These are phyloP conservation scores for Lecanicillium sp. DNA, from an alignment of 2,329 filamentous ascomycete genomes.

Conservation along the genomic window DNA sequence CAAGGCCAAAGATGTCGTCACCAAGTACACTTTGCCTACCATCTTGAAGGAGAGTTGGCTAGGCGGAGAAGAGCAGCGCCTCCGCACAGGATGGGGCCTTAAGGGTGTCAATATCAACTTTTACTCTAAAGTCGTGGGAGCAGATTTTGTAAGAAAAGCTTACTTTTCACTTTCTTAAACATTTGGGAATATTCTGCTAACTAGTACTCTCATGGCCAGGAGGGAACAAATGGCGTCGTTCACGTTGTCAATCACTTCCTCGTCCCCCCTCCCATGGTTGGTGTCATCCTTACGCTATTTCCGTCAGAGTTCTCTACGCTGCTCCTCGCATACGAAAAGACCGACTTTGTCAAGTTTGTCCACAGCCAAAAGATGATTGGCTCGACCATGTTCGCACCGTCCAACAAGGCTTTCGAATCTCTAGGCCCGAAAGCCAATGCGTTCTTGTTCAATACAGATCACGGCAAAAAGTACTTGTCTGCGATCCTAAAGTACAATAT, in stretches of 20 bases:
- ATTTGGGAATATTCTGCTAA: too few relatives aligned
- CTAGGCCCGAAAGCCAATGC: conserved; percentile 68
- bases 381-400: conserved; percentile 72
- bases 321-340: conserved; percentile 64
- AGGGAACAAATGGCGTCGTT: conserved; percentile 70
- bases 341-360: conserved; percentile 56
- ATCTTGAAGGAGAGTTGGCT: conserved; percentile 50
- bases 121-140: conserved; percentile 59
- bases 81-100: conserved; percentile 57
- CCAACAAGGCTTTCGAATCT: conserved; percentile 69
- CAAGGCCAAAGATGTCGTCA: conserved; percentile 56
- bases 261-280: conserved; percentile 61
- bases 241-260: conserved; percentile 69
- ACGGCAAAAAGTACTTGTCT: conserved; percentile 66
- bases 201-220: too few relatives aligned
- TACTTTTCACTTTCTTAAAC: too few relatives aligned
- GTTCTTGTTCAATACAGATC: conserved; percentile 73
- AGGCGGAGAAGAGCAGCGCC: conserved; percentile 60
- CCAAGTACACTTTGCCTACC: conserved; percentile 67
- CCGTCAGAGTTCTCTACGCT: conserved; percentile 73
- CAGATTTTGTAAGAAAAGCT: conserved; percentile 66
- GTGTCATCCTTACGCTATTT: conserved; percentile 50
- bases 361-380: conserved; percentile 48
- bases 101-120: conserved; percentile 67
- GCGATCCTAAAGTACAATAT: conserved; percentile 75